Percentiles rank a stretch among this genome's conserved stretches.
phyloP scores from a whole-genome alignment of 352 stramenopile genomes.

The Phytophthora foliorum region DNA sequence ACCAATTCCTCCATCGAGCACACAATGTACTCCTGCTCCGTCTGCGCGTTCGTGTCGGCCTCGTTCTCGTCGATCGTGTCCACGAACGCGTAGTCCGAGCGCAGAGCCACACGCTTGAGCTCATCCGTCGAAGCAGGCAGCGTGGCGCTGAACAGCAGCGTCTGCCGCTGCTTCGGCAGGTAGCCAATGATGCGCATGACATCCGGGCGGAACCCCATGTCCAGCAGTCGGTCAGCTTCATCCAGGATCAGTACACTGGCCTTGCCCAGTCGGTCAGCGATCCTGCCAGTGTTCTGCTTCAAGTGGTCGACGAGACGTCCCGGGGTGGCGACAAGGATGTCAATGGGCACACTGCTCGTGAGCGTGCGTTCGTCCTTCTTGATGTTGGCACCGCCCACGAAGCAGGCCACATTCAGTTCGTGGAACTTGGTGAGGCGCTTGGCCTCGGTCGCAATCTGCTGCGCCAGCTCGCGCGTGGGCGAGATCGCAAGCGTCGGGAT shows the following conservation, averaged over 20 bases:
- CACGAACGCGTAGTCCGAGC: constrained; percentile 90
- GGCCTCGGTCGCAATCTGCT: constrained; percentile 95
- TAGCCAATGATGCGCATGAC: constrained; percentile 92
- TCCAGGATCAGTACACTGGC: constrained; percentile 90
- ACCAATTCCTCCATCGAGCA: constrained; percentile 79
- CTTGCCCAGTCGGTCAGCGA: constrained; percentile 67
- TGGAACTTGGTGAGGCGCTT: constrained; percentile 91
- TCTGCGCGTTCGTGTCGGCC: constrained; percentile 91
- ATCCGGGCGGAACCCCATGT: constrained; percentile 96
- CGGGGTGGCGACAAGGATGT: constrained; percentile 97
- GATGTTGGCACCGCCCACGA: constrained; percentile 93
- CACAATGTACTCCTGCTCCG: constrained; percentile 88
- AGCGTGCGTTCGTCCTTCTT: constrained; percentile 65
- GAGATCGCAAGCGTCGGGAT: constrained; percentile 95
- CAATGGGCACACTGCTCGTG: constrained; percentile 48
- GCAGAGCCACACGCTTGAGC: constrained; percentile 91
- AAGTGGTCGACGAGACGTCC: constrained; percentile 97
- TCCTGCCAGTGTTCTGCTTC: constrained; percentile 91
- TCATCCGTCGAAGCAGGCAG: constrained; percentile 87
- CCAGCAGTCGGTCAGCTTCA: constrained; percentile 96
- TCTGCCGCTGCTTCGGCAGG: constrained; percentile 86
- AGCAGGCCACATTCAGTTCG: constrained; percentile 65
- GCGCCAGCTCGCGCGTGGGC: constrained; percentile 95
- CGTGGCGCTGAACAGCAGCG: constrained; percentile 97
- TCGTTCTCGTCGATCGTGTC: constrained; percentile 94